Conservation (phyloP, 768 basidiomycete species). For the Thelephora aurantiotincta region DNA sequence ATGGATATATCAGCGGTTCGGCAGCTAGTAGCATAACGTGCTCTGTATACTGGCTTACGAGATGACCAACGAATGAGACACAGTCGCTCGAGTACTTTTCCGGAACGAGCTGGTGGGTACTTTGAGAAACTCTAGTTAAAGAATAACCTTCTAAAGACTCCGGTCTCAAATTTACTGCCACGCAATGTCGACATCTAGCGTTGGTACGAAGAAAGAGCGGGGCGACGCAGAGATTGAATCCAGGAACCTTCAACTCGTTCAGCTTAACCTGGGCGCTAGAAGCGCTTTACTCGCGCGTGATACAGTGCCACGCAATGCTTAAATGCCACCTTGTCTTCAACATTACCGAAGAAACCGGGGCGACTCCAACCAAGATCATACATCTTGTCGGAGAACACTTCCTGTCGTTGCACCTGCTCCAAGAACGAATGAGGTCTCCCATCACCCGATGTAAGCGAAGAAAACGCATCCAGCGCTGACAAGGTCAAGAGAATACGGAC, state of each 20-base stretch:
- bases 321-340: constrained; percentile 25
- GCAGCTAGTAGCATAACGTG: neutral
- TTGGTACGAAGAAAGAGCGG: constrained; percentile 35
- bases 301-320: constrained; percentile 40
- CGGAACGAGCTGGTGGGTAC: constrained; percentile 46
- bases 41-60: constrained; percentile 38
- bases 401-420: constrained; percentile 46
- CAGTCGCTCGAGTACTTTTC: constrained; percentile 32
- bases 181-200: constrained; percentile 60
- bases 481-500: constrained; percentile 41
- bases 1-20: neutral
- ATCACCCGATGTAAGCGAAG: neutral
- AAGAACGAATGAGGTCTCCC: neutral
- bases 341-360: constrained; percentile 25
- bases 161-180: constrained; percentile 31
- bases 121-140: too few species aligned
- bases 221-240: constrained; percentile 33
- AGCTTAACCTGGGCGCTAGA: neutral
- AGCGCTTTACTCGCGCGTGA: constrained; percentile 29
- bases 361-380: constrained; percentile 35
- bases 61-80: constrained; percentile 25
- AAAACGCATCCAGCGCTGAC: constrained; percentile 33
- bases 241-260: constrained; percentile 36
- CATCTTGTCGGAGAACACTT: constrained; percentile 40
- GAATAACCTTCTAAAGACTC: too few species aligned